Conservation (phyloP, 1,284 basidiomycete species). For the Sporisorium scitamineum region DNA sequence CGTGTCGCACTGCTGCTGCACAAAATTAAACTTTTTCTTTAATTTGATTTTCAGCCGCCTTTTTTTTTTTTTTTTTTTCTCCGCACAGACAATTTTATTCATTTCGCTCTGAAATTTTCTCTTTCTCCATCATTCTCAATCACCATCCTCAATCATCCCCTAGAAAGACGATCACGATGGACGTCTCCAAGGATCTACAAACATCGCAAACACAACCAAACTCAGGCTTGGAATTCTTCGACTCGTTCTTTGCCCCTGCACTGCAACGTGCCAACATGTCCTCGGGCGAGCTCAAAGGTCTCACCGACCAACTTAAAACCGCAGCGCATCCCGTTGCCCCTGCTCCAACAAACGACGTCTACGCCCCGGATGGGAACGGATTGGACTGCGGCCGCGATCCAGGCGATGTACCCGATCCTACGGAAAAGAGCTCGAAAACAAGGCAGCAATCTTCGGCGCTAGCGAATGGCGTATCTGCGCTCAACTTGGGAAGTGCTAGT, state of each 20-base stretch:
- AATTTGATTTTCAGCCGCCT: not conserved
- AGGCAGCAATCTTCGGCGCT: constrained; percentile 25
- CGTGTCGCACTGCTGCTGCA: not conserved
- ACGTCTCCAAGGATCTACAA: not conserved
- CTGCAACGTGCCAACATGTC: constrained; percentile 50
- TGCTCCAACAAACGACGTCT: constrained; percentile 17
- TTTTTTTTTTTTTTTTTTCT: constrained; percentile 6
- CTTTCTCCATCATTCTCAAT: constrained; percentile 9
- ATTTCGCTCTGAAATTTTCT: not conserved
- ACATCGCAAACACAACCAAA: constrained; percentile 1
- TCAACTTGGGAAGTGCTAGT: constrained; percentile 28
- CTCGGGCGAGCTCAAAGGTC: constrained; percentile 28
- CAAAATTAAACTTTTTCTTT: constrained; percentile 19
- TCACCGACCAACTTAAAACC: constrained; percentile 8
- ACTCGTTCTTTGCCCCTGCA: constrained; percentile 49
- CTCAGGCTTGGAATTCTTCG: constrained; percentile 45
- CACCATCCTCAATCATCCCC: not conserved
- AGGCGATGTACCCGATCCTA: constrained; percentile 27
- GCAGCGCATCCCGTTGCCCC: constrained; percentile 31
- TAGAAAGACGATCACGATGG: not conserved
- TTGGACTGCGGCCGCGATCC: constrained; percentile 52
- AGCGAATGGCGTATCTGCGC: constrained; percentile 30
- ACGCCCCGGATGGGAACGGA: constrained; percentile 46
- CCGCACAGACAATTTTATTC: constrained; percentile 11
- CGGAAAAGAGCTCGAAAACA: not conserved